A percentile compares a stretch with the other conserved stretches of the same genome.
Evolutionary conservation across 2,329 filamentous ascomycete genomes (phyloP).

Genomic region (Penicillium sp.): DNA sequence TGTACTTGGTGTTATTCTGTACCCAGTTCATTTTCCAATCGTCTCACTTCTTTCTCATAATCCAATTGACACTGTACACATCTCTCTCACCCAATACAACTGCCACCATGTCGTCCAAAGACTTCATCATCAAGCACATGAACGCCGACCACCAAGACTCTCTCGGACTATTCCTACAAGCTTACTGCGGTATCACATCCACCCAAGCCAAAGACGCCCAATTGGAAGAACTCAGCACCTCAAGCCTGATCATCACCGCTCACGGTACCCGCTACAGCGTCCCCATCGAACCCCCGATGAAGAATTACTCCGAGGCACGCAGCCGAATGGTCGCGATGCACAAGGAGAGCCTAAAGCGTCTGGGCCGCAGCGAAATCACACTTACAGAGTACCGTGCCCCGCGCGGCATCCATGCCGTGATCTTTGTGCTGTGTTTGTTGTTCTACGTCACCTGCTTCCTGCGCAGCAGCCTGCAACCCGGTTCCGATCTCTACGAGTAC

Average conservation of each 20-base stretch:
- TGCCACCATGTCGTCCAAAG: slow-evolving; percentile 44
- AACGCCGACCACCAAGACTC: slow-evolving; percentile 77
- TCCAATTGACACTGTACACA: not conserved
- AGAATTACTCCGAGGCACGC: slow-evolving; percentile 66
- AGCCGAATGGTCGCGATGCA: slow-evolving; percentile 73
- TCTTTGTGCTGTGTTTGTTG: slow-evolving; percentile 57
- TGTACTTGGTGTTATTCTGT: not conserved
- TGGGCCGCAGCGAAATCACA: slow-evolving; percentile 61
- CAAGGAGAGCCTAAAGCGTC: slow-evolving; percentile 55
- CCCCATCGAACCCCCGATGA: slow-evolving; percentile 68
- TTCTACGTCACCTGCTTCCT: slow-evolving; percentile 55
- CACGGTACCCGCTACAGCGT: slow-evolving; percentile 53
- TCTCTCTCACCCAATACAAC: not conserved
- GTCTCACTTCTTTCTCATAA: not conserved
- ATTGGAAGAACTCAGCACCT: slow-evolving; percentile 65
- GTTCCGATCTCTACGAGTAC: slow-evolving; percentile 50
- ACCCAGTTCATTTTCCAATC: not conserved
- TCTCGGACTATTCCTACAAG: slow-evolving; percentile 73
- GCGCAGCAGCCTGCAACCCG: slow-evolving; percentile 55
- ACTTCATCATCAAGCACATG: slow-evolving; percentile 77
- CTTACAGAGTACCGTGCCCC: slow-evolving; percentile 56
- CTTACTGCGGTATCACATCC: slow-evolving; percentile 62
- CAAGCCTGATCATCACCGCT: slow-evolving; percentile 62
- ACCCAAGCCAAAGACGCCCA: slow-evolving; percentile 57
- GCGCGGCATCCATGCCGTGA: slow-evolving; percentile 52